Conservation (phyloP, 2,329 filamentous ascomycete species). For the Cladosporium colombiae region DNA sequence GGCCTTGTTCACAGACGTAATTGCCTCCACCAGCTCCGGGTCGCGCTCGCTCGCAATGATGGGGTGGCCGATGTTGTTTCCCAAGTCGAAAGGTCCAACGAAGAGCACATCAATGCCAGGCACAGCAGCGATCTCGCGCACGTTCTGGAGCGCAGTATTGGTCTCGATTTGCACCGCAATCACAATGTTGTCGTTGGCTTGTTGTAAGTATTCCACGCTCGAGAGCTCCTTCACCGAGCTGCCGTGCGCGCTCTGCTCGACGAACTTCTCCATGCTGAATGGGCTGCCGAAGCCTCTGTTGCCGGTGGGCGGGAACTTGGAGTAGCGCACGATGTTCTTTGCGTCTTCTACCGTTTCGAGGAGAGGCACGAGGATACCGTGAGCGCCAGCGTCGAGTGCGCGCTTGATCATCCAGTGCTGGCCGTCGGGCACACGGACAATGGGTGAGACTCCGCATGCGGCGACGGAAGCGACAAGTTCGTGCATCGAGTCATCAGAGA, state of each 20-base stretch:
- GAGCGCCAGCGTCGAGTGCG: constrained; percentile 60
- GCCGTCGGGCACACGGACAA: constrained; percentile 55
- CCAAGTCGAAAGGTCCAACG: constrained; percentile 58
- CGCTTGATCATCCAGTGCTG: constrained; percentile 65
- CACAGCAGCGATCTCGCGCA: constrained; percentile 54
- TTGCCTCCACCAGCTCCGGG: constrained; percentile 53
- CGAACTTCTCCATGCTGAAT: constrained; percentile 47
- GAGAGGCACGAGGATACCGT: constrained; percentile 57
- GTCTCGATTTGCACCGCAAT: constrained; percentile 54
- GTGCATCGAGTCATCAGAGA: constrained; percentile 57
- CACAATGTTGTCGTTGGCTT: constrained; percentile 56
- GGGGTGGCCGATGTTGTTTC: constrained; percentile 59
- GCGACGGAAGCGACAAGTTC: constrained; percentile 55
- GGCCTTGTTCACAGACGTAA: constrained; percentile 53
- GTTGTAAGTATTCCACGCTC: constrained; percentile 51
- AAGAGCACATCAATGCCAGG: constrained; percentile 56
- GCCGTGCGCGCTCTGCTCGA: constrained; percentile 13
- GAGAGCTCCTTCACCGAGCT: constrained; percentile 29
- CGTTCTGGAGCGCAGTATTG: constrained; percentile 41
- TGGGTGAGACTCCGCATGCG: constrained; percentile 45
- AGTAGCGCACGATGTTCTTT: constrained; percentile 51
- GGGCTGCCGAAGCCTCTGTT: constrained; percentile 59
- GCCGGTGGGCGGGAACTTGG: constrained; percentile 59
- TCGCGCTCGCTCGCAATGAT: constrained; percentile 50
- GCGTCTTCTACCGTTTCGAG: constrained; percentile 50